A percentile compares a stretch with the other conserved stretches of the same genome.
These are phyloP conservation scores for Chalciporus pseudorubinellus DNA, from an alignment of 768 basidiomycete species.

Conservation along the genomic window DNA sequence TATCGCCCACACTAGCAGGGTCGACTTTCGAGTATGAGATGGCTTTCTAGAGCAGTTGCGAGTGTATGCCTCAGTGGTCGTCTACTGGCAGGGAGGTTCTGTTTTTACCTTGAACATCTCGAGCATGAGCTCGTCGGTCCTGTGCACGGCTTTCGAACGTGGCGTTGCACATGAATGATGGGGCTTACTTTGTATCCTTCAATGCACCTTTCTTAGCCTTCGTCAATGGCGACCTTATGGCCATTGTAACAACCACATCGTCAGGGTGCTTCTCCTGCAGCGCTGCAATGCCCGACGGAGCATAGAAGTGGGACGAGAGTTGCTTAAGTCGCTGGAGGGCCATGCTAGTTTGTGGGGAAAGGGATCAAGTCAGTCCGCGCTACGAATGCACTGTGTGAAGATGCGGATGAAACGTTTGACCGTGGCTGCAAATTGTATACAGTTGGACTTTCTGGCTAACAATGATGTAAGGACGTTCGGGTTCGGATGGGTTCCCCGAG, in stretches of 20 bases:
- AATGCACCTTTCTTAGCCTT: conserved; percentile 75
- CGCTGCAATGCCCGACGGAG: conserved; percentile 45
- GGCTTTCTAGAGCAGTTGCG: conserved; percentile 44
- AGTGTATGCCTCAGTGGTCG: neutral
- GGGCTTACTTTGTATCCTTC: conserved; percentile 62
- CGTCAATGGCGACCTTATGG: conserved; percentile 72
- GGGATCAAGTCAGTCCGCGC: no score
- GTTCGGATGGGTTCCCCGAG: neutral
- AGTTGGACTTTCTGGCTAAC: no score
- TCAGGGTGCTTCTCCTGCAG: conserved; percentile 61
- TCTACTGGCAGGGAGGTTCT: neutral
- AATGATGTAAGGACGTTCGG: no score
- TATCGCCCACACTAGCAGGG: conserved; percentile 66
- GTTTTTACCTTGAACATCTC: conserved; percentile 71
- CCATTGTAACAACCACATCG: conserved; percentile 82
- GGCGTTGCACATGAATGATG: neutral
- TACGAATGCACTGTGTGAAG: neutral
- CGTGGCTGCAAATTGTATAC: neutral
- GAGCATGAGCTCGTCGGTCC: conserved; percentile 76
- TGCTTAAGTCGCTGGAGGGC: conserved; percentile 66
- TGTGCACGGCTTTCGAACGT: conserved; percentile 27
- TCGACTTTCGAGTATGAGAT: conserved; percentile 58
- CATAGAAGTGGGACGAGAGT: conserved; percentile 56
- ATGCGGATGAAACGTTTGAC: neutral
- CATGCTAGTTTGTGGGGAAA: neutral